phyloP scores from a whole-genome alignment of 2,329 filamentous ascomycete genomes.

The Cercospora citrullina region DNA sequence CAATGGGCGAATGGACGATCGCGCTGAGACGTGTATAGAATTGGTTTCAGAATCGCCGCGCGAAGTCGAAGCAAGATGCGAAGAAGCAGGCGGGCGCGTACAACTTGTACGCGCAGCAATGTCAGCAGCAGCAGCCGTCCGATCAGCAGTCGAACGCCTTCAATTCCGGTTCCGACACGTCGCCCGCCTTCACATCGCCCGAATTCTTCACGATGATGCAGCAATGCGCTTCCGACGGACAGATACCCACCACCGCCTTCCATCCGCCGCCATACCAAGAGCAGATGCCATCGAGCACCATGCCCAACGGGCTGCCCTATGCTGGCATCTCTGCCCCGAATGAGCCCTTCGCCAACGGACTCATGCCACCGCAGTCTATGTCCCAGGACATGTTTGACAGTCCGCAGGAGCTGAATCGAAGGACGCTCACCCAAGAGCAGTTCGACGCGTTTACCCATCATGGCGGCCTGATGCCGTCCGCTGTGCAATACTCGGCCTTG shows the following conservation, averaged over 20 bases:
- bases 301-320: conserved; percentile 16
- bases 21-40: conserved; percentile 46
- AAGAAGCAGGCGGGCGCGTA: conserved; percentile 46
- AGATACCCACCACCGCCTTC: conserved; percentile 14
- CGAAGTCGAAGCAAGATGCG: conserved; percentile 55
- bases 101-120: conserved; percentile 29
- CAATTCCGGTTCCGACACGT: conserved; percentile 37
- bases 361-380: conserved; percentile 17
- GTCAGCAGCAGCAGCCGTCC: conserved; percentile 17
- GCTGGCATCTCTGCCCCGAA: not conserved
- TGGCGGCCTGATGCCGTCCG: conserved; percentile 23
- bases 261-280: conserved; percentile 20
- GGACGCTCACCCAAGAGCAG: conserved; percentile 41
- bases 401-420: conserved; percentile 38
- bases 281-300: not conserved
- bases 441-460: conserved; percentile 39
- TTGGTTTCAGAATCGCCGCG: conserved; percentile 56
- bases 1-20: not conserved
- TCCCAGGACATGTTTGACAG: conserved; percentile 35
- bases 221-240: conserved; percentile 26
- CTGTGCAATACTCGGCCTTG: conserved; percentile 22
- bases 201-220: conserved; percentile 39
- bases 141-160: conserved; percentile 18
- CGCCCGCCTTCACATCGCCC: conserved; percentile 34
- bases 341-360: conserved; percentile 18